Evolutionary conservation across 352 stramenopile genomes (phyloP).

Genomic region (Phytophthora rubi): DNA sequence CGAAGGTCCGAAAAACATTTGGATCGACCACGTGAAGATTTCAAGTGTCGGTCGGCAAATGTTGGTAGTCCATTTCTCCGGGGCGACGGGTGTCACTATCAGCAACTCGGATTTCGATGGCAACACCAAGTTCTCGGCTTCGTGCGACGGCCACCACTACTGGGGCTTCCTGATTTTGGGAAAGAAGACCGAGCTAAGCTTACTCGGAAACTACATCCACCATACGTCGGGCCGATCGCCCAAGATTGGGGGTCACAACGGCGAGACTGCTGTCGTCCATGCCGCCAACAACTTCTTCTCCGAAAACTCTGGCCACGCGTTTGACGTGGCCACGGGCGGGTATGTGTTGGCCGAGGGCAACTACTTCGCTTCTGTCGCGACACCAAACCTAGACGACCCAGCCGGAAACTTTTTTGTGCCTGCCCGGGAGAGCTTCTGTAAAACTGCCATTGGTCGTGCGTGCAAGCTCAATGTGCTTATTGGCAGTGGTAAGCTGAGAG

Average conservation of each 20-base stretch:
- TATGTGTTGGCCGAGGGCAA: slow-evolving; percentile 39
- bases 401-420: slow-evolving; percentile 30
- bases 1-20: slow-evolving; percentile 9
- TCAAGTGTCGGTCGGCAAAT: slow-evolving; percentile 42
- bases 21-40: slow-evolving; percentile 46
- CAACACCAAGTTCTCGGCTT: slow-evolving; percentile 16
- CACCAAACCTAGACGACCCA: slow-evolving; percentile 22
- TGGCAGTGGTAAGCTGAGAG: slow-evolving; percentile 12
- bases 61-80: slow-evolving; percentile 29
- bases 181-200: slow-evolving; percentile 28
- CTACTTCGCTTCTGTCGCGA: slow-evolving; percentile 27
- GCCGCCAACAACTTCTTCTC: slow-evolving; percentile 37
- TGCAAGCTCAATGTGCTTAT: slow-evolving; percentile 33
- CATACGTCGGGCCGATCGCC: slow-evolving; percentile 41
- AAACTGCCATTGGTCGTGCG: slow-evolving; percentile 24
- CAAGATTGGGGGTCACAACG: slow-evolving; percentile 33
- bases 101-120: slow-evolving; percentile 38
- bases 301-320: slow-evolving; percentile 26
- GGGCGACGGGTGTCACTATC: slow-evolving; percentile 20
- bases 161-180: slow-evolving; percentile 34
- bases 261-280: slow-evolving; percentile 24
- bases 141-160: slow-evolving; percentile 47
- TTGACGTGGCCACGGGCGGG: slow-evolving; percentile 20
- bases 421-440: slow-evolving; percentile 11
- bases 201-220: slow-evolving; percentile 33